These are phyloP conservation scores for Aristolochia californica DNA, from an alignment of 164 flowering plant species.

Conservation along the genomic window DNA sequence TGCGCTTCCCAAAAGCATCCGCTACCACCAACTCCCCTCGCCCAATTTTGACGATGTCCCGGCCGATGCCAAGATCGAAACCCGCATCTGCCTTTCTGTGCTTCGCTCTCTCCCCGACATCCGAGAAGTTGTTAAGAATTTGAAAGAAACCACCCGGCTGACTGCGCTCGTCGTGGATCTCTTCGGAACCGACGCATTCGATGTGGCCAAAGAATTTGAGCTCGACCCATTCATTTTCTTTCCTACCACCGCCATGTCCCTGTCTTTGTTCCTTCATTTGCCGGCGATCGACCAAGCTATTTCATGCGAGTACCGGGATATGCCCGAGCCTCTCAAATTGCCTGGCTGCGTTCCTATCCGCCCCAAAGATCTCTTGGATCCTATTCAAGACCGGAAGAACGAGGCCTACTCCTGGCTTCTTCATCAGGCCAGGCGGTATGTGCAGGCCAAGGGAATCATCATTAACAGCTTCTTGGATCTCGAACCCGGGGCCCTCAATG, in stretches of 20 bases:
- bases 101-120: conserved; percentile 26
- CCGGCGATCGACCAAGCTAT: conserved; percentile 19
- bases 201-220: conserved; percentile 22
- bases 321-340: conserved; percentile 16
- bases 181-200: conserved; percentile 29
- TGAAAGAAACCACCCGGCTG: conserved; percentile 6
- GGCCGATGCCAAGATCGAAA: conserved; percentile 13
- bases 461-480: no score
- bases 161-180: conserved; percentile 29
- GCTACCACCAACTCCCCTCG: conserved; percentile 22
- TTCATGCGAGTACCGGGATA: conserved; percentile 20
- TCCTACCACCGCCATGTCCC: conserved; percentile 21
- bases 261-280: conserved; percentile 20
- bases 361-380: conserved; percentile 21
- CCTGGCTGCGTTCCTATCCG: conserved; percentile 28
- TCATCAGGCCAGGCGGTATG: conserved; percentile 3
- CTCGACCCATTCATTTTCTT: conserved; percentile 29
- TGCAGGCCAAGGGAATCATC: no score
- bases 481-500: no score
- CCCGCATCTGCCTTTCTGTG: conserved; percentile 20
- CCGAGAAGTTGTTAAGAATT: conserved; percentile 6
- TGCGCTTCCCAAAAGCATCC: conserved; percentile 18
- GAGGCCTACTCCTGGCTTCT: conserved; percentile 20
- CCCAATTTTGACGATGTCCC: conserved; percentile 19
- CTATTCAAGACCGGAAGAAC: conserved; percentile 17